Percentiles rank a stretch among this genome's conserved stretches.
Conservation (phyloP, 371 early-diverging fungal genomes). For the Rhizomucor miehei region DNA sequence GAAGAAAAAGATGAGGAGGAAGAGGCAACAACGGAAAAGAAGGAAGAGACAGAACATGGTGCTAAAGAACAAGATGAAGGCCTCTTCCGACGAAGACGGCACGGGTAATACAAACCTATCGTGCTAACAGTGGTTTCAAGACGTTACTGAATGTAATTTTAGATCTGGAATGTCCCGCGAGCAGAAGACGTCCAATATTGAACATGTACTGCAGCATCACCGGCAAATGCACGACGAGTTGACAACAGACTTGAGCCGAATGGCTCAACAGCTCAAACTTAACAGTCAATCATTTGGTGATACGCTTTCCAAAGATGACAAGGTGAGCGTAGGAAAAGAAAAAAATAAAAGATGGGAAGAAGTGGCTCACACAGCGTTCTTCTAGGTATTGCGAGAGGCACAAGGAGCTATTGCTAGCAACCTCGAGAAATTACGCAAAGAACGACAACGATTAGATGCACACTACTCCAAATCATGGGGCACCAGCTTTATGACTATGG, state of each 20-base stretch:
- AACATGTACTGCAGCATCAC: conserved; percentile 62
- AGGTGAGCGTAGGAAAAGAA: no score
- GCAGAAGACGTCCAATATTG: conserved; percentile 39
- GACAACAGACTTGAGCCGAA: conserved; percentile 59
- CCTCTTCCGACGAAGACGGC: conserved; percentile 4
- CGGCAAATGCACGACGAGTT: conserved; percentile 67
- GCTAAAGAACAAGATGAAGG: neutral
- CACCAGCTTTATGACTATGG: conserved; percentile 68
- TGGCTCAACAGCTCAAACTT: conserved; percentile 65
- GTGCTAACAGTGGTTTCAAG: no score
- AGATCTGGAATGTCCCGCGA: conserved; percentile 11
- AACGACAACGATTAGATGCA: conserved; percentile 51
- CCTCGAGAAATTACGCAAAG: conserved; percentile 42
- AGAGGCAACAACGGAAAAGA: no score
- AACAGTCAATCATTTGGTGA: conserved; percentile 65
- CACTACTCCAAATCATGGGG: conserved; percentile 65
- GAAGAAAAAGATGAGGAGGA: no score
- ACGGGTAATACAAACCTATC: conserved; percentile 2
- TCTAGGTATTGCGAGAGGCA: conserved; percentile 49
- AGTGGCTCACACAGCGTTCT: neutral
- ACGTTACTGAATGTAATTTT: no score
- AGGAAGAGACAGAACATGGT: neutral
- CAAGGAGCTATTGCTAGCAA: conserved; percentile 50
- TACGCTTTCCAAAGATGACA: conserved; percentile 56
- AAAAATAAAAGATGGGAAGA: neutral